phyloP scores from a whole-genome alignment of 2,329 filamentous ascomycete species.

The Gyromitra esculenta region DNA sequence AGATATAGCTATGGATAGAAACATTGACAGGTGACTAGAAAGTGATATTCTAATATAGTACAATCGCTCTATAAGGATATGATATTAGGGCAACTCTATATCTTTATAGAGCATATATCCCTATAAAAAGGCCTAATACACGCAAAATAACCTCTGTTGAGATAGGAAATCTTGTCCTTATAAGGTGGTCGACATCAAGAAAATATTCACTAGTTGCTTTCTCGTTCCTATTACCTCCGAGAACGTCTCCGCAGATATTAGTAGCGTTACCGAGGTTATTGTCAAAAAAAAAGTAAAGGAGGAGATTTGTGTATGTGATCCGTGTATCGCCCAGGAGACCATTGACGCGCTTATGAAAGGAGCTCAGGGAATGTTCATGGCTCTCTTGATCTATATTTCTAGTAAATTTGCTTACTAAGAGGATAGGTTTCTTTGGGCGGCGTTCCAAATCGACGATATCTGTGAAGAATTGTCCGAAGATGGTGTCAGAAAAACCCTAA shows the following conservation, averaged over 20 bases:
- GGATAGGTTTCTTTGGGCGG: slow-evolving; percentile 33
- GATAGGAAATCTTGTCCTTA: too few species aligned
- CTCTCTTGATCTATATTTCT: neutral
- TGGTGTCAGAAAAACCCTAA: neutral
- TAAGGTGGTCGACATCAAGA: neutral
- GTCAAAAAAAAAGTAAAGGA: slow-evolving; percentile 1
- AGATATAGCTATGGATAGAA: slow-evolving; percentile 7
- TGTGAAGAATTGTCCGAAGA: slow-evolving; percentile 19
- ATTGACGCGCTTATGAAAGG: slow-evolving; percentile 10
- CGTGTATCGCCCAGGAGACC: slow-evolving; percentile 8
- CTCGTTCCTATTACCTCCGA: neutral
- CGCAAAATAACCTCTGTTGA: too few species aligned
- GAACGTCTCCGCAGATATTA: slow-evolving; percentile 16
- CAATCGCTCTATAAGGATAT: slow-evolving; percentile 7
- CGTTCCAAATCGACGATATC: slow-evolving; percentile 33
- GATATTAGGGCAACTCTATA: too few species aligned
- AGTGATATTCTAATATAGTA: neutral
- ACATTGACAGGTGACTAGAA: slow-evolving; percentile 10
- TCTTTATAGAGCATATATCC: too few species aligned
- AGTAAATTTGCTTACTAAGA: neutral
- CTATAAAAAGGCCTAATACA: too few species aligned
- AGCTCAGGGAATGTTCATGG: slow-evolving; percentile 32
- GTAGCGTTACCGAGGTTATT: neutral
- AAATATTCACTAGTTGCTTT: neutral
- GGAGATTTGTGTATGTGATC: neutral